A percentile compares a stretch with the other conserved stretches of the same genome.
Conservation (phyloP, 345 rosid species). For the Salix suchowensis region DNA sequence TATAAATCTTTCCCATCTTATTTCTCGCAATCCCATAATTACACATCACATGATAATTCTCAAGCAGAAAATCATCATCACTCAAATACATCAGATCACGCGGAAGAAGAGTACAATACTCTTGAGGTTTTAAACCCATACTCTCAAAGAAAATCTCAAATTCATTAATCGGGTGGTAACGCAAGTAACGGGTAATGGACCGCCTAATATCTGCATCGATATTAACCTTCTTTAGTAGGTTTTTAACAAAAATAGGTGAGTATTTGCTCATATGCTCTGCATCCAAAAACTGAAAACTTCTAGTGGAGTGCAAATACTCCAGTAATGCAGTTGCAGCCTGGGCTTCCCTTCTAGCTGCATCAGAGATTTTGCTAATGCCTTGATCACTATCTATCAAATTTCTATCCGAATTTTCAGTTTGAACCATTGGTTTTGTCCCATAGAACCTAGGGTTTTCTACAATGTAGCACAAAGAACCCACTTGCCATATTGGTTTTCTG, state of each 20-base stretch:
- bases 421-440: slow-evolving; percentile 18
- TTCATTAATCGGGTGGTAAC: slow-evolving; percentile 78
- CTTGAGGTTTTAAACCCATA: slow-evolving; percentile 53
- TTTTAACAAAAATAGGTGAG: slow-evolving; percentile 45
- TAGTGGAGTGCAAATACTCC: slow-evolving; percentile 63
- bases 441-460: slow-evolving; percentile 41
- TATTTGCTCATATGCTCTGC: slow-evolving; percentile 70
- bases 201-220: slow-evolving; percentile 29
- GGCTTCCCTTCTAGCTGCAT: slow-evolving; percentile 37
- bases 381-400: slow-evolving; percentile 4
- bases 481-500: slow-evolving; percentile 19
- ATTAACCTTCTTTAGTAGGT: slow-evolving; percentile 36
- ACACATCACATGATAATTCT: slow-evolving; percentile 62
- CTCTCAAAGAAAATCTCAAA: slow-evolving; percentile 89
- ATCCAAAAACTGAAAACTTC: slow-evolving; percentile 50
- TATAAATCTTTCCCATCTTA: slow-evolving; percentile 56
- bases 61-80: slow-evolving; percentile 57
- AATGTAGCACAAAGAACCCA: slow-evolving; percentile 16
- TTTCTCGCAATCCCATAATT: slow-evolving; percentile 51
- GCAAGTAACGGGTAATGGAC: slow-evolving; percentile 43
- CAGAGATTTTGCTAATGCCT: slow-evolving; percentile 21
- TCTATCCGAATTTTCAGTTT: slow-evolving; percentile 6
- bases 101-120: slow-evolving; percentile 41
- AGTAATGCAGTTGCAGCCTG: slow-evolving; percentile 62
- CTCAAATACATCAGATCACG: slow-evolving; percentile 47